Percentiles rank a stretch among this genome's conserved stretches.
These are phyloP conservation scores for Zalaria obscura DNA, from an alignment of 2,329 filamentous ascomycete species.

Conservation along the genomic window DNA sequence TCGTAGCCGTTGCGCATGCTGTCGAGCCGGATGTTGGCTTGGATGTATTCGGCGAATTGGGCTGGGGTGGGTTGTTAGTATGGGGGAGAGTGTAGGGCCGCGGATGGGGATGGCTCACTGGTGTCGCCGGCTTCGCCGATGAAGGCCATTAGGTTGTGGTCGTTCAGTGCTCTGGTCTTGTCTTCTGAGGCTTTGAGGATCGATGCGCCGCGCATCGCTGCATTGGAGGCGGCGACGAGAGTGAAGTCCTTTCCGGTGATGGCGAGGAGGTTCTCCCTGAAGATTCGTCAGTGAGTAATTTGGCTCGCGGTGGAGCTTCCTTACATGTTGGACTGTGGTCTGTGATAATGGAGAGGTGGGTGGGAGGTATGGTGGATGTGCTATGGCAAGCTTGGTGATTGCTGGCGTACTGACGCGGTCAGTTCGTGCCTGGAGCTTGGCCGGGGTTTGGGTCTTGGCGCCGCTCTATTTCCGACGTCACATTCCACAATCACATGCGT, in stretches of 20 bases:
- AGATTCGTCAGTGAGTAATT: conserved; percentile 30
- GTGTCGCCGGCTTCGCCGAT: conserved; percentile 95
- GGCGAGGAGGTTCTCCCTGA: conserved; percentile 91
- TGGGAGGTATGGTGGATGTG: too few relatives aligned
- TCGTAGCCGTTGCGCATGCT: conserved; percentile 95
- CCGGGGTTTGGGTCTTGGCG: too few relatives aligned
- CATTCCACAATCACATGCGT: too few relatives aligned
- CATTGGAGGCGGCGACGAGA: conserved; percentile 93
- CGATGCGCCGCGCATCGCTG: conserved; percentile 92
- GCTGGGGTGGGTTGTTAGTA: conserved; percentile 37
- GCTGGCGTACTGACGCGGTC: too few relatives aligned
- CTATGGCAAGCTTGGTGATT: too few relatives aligned
- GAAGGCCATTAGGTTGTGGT: conserved; percentile 88
- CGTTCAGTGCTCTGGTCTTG: conserved; percentile 87
- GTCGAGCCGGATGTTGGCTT: conserved; percentile 96
- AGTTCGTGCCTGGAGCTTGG: too few relatives aligned
- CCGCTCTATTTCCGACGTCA: too few relatives aligned
- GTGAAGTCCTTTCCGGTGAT: conserved; percentile 99
- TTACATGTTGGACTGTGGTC: neutral
- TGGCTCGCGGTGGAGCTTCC: neutral
- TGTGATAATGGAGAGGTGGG: too few relatives aligned
- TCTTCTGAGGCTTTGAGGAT: conserved; percentile 92
- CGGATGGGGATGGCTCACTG: conserved; percentile 36
- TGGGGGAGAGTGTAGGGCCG: neutral
- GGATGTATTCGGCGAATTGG: conserved; percentile 98